Percentiles rank a stretch among this genome's conserved stretches.
Evolutionary conservation across 805 yeast genomes (phyloP).

Genomic region (Candida montana): DNA sequence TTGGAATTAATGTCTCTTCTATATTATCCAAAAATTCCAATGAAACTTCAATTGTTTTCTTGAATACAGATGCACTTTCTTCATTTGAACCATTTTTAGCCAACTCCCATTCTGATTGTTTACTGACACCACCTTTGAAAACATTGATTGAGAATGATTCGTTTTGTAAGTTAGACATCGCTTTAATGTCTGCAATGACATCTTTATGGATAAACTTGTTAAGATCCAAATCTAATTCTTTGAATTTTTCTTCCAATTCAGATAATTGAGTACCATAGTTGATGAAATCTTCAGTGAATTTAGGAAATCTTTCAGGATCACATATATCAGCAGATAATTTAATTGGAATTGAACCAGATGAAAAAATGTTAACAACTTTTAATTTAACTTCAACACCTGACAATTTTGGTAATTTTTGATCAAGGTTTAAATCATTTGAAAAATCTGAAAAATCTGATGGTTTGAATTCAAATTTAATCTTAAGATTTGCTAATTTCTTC

Average conservation of each 20-base stretch:
- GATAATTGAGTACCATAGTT: constrained; percentile 9
- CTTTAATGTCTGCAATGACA: constrained; percentile 14
- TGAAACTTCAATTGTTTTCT: constrained; percentile 32
- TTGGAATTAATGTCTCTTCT: constrained; percentile 49
- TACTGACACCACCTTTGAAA: constrained; percentile 10
- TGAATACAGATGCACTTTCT: constrained; percentile 1
- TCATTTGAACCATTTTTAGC: background rate
- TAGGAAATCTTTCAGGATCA: constrained; percentile 12
- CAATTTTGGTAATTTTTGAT: constrained; percentile 15
- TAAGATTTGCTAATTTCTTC: constrained; percentile 22
- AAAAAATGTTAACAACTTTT: constrained; percentile 29
- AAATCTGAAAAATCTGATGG: constrained; percentile 29
- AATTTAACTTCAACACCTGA: constrained; percentile 25
- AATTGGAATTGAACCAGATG: constrained; percentile 36
- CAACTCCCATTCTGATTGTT: constrained; percentile 22
- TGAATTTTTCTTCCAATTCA: constrained; percentile 16
- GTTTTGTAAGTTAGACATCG: constrained; percentile 17
- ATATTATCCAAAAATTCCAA: constrained; percentile 38
- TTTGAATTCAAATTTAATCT: constrained; percentile 25
- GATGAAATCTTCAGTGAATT: constrained; percentile 22
- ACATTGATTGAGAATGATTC: constrained; percentile 8
- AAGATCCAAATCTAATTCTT: constrained; percentile 5
- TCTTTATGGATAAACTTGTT: constrained; percentile 11
- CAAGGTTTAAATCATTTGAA: constrained; percentile 17
- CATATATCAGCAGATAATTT: constrained; percentile 31